phyloP scores from a whole-genome alignment of 169 alveolate species.

The Amoebophrya sp. region DNA sequence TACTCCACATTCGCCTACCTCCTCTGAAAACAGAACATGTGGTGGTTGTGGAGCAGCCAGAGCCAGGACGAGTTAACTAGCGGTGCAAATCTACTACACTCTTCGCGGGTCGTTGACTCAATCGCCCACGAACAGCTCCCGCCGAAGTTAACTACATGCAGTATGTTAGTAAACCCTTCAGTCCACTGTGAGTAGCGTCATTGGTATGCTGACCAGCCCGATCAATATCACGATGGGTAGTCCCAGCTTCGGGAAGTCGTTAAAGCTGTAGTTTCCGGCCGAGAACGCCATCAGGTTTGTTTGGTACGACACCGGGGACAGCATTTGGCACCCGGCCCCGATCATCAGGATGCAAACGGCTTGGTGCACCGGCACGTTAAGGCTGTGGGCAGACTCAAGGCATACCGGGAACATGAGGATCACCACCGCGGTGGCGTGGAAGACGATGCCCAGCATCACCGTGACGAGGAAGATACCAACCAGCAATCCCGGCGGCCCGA shows the following conservation, averaged over 20 bases:
- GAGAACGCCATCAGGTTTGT: slow-evolving; percentile 21
- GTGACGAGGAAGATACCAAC: slow-evolving; percentile 6
- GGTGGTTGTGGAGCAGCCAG: too few relatives aligned
- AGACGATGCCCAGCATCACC: slow-evolving; percentile 3
- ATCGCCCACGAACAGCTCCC: too few relatives aligned
- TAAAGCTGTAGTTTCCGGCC: neutral
- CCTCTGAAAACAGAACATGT: too few relatives aligned
- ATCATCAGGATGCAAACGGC: neutral
- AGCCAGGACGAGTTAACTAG: too few relatives aligned
- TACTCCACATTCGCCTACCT: too few relatives aligned
- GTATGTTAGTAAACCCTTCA: too few relatives aligned
- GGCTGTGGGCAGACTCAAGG: neutral
- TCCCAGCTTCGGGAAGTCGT: slow-evolving; percentile 11
- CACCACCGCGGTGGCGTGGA: slow-evolving; percentile 24
- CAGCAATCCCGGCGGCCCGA: slow-evolving; percentile 11
- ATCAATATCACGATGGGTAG: neutral
- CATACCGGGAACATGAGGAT: slow-evolving; percentile 17
- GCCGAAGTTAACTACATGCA: too few relatives aligned
- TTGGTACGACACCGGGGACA: slow-evolving; percentile 13
- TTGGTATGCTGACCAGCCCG: neutral
- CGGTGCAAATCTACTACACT: too few relatives aligned
- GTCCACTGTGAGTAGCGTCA: too few relatives aligned
- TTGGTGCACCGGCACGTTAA: slow-evolving; percentile 15
- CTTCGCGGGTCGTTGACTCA: too few relatives aligned
- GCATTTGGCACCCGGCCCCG: slow-evolving; percentile 15